Base-by-base conservation (phyloP, 768 basidiomycete genomes). In the Inosperma sp. region DNA sequence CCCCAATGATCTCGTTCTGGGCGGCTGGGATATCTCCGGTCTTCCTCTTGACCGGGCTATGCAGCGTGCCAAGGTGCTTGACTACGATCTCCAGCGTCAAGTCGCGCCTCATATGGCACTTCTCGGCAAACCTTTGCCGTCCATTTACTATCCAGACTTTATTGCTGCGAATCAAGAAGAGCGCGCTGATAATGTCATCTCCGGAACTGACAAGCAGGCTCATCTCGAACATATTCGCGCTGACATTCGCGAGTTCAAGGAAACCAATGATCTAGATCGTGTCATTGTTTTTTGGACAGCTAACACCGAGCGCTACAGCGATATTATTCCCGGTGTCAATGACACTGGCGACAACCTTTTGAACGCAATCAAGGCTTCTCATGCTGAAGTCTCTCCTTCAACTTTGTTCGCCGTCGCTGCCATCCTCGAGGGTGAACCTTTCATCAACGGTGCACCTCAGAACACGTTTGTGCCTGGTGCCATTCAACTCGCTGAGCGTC, bases 401-500 rank as follows among this genome's bases (percentile, higher is more conserved):
- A 95, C 93, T 40, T 66, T 98, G 58, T 98, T 97, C 64, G 95
- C 95, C 16, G 86, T 97, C 53, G 95, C 94, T 7, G 79, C 93
- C 25, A 95, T 98, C 66, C 86, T 97, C 59, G 95, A 98, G 70
- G 87, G 87, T 50, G 83, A 86, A 64, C 93, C 95, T 16, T 99
- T 94, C 77, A 81, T 98, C 64, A 97, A 97, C 64, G 95, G 95
- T 43, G 93, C 95, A 8, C 95, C 95, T 5, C 94, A 98, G 79
- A 99, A 99, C 80, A 96, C 95, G 3, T 97, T 97, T 60, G 93
- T 99, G 21, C 95, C 95, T 0, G 95, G 95, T 56, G 85, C 86
- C 60, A 88, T 99, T 63, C 81, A 83, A 59, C 88, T 99, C 57
- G 92, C 95, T 34, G 95, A 97, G 75, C 79, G 84, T 55, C 72